Evolutionary conservation across 768 basidiomycete genomes (phyloP).

Genomic region (Amyloporia xantha): DNA sequence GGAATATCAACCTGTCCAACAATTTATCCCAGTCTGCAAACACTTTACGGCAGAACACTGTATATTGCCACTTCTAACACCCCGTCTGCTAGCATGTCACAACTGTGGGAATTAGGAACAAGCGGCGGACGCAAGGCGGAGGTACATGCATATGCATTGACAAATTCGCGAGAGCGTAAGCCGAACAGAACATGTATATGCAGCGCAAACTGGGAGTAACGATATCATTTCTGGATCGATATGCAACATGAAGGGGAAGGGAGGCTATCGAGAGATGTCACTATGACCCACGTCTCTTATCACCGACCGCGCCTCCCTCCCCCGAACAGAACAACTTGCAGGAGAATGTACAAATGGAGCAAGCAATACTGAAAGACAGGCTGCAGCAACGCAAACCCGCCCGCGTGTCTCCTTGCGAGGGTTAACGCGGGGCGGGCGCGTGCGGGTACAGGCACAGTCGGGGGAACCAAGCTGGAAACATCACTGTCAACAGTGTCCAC

Average conservation of each 20-base stretch:
- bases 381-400: conserved; percentile 17
- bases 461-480: background rate
- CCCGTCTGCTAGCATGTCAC: background rate
- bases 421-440: conserved; percentile 4
- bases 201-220: background rate
- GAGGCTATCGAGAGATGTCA: background rate
- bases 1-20: background rate
- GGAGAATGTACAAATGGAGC: conserved; percentile 22
- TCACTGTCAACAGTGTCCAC: background rate
- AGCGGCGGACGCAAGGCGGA: background rate
- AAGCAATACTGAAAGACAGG: conserved; percentile 20
- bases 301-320: conserved; percentile 1
- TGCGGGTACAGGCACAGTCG: background rate
- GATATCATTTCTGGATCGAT: background rate
- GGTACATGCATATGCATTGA: background rate
- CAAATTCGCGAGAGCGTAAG: background rate
- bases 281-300: background rate
- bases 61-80: background rate
- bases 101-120: background rate
- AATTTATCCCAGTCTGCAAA: background rate
- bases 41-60: background rate
- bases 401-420: conserved; percentile 16
- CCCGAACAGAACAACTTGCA: conserved; percentile 18
- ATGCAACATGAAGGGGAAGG: background rate
- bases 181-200: background rate